These are phyloP conservation scores for Dothistroma pini DNA, from an alignment of 2,329 filamentous ascomycete species.

Conservation along the genomic window DNA sequence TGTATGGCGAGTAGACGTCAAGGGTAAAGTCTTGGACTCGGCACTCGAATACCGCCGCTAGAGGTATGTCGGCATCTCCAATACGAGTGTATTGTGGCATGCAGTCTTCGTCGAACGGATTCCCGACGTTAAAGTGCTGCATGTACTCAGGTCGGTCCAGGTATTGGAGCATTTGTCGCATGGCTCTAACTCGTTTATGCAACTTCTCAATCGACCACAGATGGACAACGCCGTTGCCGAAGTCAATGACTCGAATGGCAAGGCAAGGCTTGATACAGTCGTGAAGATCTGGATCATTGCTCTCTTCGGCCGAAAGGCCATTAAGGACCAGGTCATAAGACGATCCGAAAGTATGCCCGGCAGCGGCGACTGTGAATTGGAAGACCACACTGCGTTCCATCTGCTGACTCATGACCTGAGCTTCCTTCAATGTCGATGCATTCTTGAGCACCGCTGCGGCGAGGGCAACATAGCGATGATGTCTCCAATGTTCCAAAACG, in stretches of 20 bases:
- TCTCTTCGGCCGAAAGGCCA: constrained; percentile 81
- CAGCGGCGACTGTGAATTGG: constrained; percentile 88
- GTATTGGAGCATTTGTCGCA: constrained; percentile 97
- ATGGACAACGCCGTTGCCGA: constrained; percentile 78
- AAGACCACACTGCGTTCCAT: constrained; percentile 91
- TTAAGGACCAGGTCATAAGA: constrained; percentile 97
- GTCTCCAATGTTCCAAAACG: constrained; percentile 71
- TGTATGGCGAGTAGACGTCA: constrained; percentile 89
- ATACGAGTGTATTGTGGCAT: constrained; percentile 91
- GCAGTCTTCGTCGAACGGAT: constrained; percentile 86
- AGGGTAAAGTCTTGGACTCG: constrained; percentile 90
- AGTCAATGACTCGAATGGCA: constrained; percentile 85
- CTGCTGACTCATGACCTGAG: constrained; percentile 95
- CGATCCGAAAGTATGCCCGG: constrained; percentile 83
- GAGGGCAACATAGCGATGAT: constrained; percentile 87
- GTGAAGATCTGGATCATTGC: constrained; percentile 65
- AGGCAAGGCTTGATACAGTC: constrained; percentile 84
- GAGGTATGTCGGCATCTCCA: constrained; percentile 86
- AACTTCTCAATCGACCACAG: constrained; percentile 95
- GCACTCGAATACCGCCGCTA: constrained; percentile 90
- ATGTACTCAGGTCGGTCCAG: constrained; percentile 92
- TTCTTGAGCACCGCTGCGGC: constrained; percentile 87
- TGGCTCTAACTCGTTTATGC: constrained; percentile 77
- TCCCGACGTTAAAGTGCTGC: constrained; percentile 86
- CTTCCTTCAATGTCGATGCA: constrained; percentile 85